Conservation (phyloP, 2,329 filamentous ascomycete species). For the Atkinsonella hypoxylon region DNA sequence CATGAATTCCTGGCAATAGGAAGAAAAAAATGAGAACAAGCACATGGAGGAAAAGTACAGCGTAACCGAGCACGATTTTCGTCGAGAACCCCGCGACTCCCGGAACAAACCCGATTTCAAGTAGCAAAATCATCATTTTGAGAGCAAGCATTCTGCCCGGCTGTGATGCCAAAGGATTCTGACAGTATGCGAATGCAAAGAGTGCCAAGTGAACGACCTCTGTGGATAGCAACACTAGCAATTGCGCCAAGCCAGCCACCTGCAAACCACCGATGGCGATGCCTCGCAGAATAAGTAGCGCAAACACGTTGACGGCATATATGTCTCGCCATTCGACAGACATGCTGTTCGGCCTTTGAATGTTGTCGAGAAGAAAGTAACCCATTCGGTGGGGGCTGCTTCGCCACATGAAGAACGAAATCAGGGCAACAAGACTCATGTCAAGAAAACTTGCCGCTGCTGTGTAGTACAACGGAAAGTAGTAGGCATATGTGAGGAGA, state of each 20-base stretch:
- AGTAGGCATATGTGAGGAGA: slow-evolving; percentile 36
- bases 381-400: slow-evolving; percentile 16
- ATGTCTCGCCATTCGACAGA: slow-evolving; percentile 38
- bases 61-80: not conserved
- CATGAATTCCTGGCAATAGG: slow-evolving; percentile 38
- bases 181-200: slow-evolving; percentile 25
- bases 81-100: not conserved
- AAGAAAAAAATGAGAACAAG: slow-evolving; percentile 46
- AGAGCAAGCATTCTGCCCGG: not conserved
- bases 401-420: slow-evolving; percentile 18
- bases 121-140: not conserved
- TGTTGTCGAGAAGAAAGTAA: slow-evolving; percentile 31
- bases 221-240: slow-evolving; percentile 55
- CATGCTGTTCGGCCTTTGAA: slow-evolving; percentile 54
- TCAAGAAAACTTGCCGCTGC: slow-evolving; percentile 21
- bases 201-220: slow-evolving; percentile 47
- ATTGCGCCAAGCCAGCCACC: slow-evolving; percentile 41
- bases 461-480: slow-evolving; percentile 14
- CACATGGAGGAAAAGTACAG: slow-evolving; percentile 15
- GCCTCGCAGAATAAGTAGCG: slow-evolving; percentile 52
- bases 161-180: slow-evolving; percentile 10
- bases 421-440: slow-evolving; percentile 11
- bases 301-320: slow-evolving; percentile 51
- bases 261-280: slow-evolving; percentile 59
- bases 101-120: not conserved